Conservation (phyloP, 2,329 filamentous ascomycete genomes). For the Periconia sp. region DNA sequence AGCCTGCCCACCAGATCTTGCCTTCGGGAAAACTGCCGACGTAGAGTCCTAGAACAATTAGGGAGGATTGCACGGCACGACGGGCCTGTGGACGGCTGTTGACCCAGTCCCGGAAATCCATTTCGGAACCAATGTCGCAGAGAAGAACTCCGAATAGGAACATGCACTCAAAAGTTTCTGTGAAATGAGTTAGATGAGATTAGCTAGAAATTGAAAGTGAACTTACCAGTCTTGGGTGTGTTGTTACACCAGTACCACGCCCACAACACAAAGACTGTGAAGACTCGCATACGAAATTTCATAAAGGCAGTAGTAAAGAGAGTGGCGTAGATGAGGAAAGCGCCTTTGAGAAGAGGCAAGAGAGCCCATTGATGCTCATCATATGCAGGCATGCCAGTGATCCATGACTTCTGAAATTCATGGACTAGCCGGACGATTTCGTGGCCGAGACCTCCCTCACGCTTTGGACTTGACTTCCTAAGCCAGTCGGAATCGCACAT, state of each 20-base stretch:
- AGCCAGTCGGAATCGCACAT: constrained; percentile 60
- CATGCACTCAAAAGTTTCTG: constrained; percentile 62
- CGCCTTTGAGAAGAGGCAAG: constrained; percentile 56
- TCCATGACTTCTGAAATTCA: constrained; percentile 58
- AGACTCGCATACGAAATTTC: constrained; percentile 55
- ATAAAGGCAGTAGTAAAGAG: constrained; percentile 56
- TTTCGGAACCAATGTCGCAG: constrained; percentile 57
- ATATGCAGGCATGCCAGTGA: constrained; percentile 57
- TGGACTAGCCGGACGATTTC: constrained; percentile 54
- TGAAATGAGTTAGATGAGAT: neutral
- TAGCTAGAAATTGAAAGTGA: neutral
- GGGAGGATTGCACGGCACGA: constrained; percentile 44
- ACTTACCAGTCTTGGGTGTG: constrained; percentile 54
- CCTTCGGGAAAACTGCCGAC: constrained; percentile 59
- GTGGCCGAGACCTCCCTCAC: constrained; percentile 51
- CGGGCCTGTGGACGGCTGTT: constrained; percentile 44
- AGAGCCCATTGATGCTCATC: constrained; percentile 64
- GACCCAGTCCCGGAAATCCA: constrained; percentile 54
- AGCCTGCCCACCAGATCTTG: constrained; percentile 56
- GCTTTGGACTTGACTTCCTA: constrained; percentile 55
- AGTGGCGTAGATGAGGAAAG: constrained; percentile 58
- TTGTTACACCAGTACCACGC: constrained; percentile 58
- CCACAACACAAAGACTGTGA: constrained; percentile 54
- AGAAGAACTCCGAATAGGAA: constrained; percentile 60
- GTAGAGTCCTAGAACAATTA: constrained; percentile 54